Conservation (phyloP, 768 basidiomycete species). For the Tylopilus rubrobrunneus region DNA sequence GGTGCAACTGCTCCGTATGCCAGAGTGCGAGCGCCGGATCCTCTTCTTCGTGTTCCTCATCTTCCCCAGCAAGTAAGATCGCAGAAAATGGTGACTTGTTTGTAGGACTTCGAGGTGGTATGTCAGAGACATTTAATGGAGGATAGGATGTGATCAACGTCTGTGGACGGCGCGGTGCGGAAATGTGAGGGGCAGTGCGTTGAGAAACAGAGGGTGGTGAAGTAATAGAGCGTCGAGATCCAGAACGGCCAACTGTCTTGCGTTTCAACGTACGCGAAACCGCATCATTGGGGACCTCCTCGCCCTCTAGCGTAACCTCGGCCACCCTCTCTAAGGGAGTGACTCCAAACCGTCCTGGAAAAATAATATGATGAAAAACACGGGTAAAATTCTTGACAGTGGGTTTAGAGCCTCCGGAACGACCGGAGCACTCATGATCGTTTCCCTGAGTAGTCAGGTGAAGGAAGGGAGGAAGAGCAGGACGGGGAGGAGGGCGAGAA, state of each 20-base stretch:
- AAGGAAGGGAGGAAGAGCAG: constrained; percentile 17
- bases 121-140: constrained; percentile 5
- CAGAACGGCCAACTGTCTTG: neutral
- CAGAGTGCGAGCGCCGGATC: neutral
- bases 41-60: constrained; percentile 5
- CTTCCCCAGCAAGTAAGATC: constrained; percentile 7
- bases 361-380: constrained; percentile 38
- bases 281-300: neutral
- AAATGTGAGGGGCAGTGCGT: neutral
- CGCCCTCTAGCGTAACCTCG: constrained; percentile 2
- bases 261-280: neutral
- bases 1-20: constrained; percentile 25
- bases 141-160: constrained; percentile 11
- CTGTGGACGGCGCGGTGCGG: constrained; percentile 1
- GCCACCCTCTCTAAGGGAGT: constrained; percentile 1
- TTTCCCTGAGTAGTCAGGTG: constrained; percentile 6
- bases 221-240: neutral
- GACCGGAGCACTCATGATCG: constrained; percentile 20
- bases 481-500: constrained; percentile 3
- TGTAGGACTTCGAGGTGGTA: constrained; percentile 10
- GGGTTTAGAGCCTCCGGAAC: constrained; percentile 32
- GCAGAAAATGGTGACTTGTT: constrained; percentile 12
- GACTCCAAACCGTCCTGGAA: neutral
- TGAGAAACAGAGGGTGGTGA: constrained; percentile 1
- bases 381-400: constrained; percentile 39